Evolutionary conservation across 176 grass and related monocot species (phyloP).

Genomic region (Eleusine coracana): DNA sequence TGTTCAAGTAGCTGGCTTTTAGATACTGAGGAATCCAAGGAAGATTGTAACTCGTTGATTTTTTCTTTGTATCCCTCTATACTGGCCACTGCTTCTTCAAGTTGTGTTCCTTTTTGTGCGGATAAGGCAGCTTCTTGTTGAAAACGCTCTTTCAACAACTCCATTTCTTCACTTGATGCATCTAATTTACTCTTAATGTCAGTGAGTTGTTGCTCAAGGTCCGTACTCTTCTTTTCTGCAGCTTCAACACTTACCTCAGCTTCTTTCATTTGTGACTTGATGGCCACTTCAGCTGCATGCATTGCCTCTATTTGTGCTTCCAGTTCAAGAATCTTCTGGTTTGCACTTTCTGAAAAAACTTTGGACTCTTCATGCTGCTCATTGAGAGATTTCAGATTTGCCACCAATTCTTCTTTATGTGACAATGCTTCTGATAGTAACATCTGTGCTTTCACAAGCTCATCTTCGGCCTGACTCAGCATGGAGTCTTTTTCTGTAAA

Average conservation of each 20-base stretch:
- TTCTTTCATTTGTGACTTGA: conserved; percentile 61
- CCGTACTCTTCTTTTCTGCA: conserved; percentile 52
- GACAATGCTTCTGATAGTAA: conserved; percentile 70
- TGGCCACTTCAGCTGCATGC: conserved; percentile 50
- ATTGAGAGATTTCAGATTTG: conserved; percentile 65
- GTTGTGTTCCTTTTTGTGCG: conserved; percentile 53
- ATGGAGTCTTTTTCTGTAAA: conserved; percentile 60
- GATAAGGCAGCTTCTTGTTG: conserved; percentile 40
- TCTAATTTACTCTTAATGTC: conserved; percentile 45
- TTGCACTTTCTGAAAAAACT: conserved; percentile 53
- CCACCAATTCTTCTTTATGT: conserved; percentile 67
- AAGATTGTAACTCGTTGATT: conserved; percentile 63
- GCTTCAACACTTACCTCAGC: conserved; percentile 44
- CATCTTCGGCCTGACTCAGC: conserved; percentile 53
- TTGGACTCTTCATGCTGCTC: conserved; percentile 63
- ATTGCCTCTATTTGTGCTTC: conserved; percentile 56
- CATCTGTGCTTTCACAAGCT: conserved; percentile 58
- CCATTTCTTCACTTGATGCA: conserved; percentile 51
- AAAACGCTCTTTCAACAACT: conserved; percentile 50
- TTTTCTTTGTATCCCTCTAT: conserved; percentile 66
- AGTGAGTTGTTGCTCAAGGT: conserved; percentile 59
- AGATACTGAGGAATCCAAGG: conserved; percentile 47
- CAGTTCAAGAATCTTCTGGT: conserved; percentile 66
- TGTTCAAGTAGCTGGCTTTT: conserved; percentile 71
- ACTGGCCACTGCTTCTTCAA: conserved; percentile 43